A percentile compares a stretch with the other conserved stretches of the same genome.
Evolutionary conservation across 352 stramenopile genomes (phyloP).

Genomic region (Phytophthora ohioensis): DNA sequence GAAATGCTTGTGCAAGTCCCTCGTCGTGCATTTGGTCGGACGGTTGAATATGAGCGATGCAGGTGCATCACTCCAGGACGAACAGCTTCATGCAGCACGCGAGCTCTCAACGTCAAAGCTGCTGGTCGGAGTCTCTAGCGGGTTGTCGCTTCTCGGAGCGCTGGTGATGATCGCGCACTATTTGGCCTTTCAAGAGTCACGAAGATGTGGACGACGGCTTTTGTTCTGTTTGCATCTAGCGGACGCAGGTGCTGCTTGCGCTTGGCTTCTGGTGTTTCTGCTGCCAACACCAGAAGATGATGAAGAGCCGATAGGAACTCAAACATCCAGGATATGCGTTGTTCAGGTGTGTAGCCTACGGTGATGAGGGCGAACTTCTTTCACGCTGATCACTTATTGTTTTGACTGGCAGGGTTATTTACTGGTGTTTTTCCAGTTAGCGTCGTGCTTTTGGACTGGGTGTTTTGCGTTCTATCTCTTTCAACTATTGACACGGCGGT

Average conservation of each 20-base stretch:
- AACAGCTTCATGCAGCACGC: constrained; percentile 16
- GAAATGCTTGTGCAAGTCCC: constrained; percentile 8
- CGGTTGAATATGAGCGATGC: constrained; percentile 18
- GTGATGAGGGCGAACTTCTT: not conserved
- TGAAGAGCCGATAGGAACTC: not conserved
- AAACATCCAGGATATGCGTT: constrained; percentile 38
- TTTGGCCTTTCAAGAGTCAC: constrained; percentile 66
- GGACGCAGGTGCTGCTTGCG: constrained; percentile 51
- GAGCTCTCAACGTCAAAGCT: constrained; percentile 53
- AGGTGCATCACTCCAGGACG: constrained; percentile 11
- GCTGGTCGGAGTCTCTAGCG: constrained; percentile 54
- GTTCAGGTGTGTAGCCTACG: constrained; percentile 42
- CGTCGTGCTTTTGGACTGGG: constrained; percentile 77
- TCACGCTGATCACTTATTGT: constrained; percentile 1
- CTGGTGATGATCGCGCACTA: constrained; percentile 68
- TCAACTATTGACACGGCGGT: constrained; percentile 59
- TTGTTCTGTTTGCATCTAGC: constrained; percentile 73
- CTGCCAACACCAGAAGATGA: constrained; percentile 28
- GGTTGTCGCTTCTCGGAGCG: constrained; percentile 52
- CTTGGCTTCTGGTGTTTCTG: constrained; percentile 66
- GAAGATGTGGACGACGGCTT: constrained; percentile 67
- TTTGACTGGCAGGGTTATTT: constrained; percentile 54
- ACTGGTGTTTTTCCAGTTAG: constrained; percentile 72
- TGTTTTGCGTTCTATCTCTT: constrained; percentile 85
- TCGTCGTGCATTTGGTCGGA: constrained; percentile 6